Conservation (phyloP, 345 rosid species). For the Arabidopsis thaliana region DNA sequence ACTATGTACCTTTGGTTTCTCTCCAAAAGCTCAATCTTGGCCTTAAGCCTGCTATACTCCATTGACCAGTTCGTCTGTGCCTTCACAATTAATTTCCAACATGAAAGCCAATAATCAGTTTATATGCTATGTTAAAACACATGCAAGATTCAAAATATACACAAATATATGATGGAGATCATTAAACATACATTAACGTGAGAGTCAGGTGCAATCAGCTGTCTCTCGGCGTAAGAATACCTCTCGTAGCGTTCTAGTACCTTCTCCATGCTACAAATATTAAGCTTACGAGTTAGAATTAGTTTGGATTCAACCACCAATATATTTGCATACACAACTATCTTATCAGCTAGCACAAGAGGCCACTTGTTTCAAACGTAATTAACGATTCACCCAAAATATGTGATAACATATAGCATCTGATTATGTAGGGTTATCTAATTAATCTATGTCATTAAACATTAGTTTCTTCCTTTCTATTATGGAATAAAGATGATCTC, state of each 20-base stretch:
- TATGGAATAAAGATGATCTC: not conserved
- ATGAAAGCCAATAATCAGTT: not conserved
- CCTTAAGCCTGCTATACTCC: constrained; percentile 81
- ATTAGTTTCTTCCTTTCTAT: not conserved
- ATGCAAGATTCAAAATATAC: constrained; percentile 14
- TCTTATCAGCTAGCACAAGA: not conserved
- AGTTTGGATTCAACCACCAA: constrained; percentile 10
- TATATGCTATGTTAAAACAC: not conserved
- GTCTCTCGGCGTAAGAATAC: constrained; percentile 60
- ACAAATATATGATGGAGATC: not conserved
- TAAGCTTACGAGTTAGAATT: constrained; percentile 1
- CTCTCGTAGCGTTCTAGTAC: constrained; percentile 75
- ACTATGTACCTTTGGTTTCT: constrained; percentile 71
- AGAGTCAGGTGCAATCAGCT: constrained; percentile 46
- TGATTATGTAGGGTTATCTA: not conserved
- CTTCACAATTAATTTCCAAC: not conserved
- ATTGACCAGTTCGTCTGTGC: constrained; percentile 69
- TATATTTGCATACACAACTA: not conserved
- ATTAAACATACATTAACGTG: constrained; percentile 44
- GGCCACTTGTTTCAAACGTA: not conserved
- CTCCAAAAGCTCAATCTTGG: constrained; percentile 80
- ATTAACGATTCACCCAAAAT: not conserved
- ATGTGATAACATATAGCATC: not conserved
- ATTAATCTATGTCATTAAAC: not conserved
- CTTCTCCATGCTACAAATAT: constrained; percentile 63